A percentile compares a stretch with the other conserved stretches of the same genome.
Conservation (phyloP, 2,329 filamentous ascomycete species). For the Microsporum audouinii region DNA sequence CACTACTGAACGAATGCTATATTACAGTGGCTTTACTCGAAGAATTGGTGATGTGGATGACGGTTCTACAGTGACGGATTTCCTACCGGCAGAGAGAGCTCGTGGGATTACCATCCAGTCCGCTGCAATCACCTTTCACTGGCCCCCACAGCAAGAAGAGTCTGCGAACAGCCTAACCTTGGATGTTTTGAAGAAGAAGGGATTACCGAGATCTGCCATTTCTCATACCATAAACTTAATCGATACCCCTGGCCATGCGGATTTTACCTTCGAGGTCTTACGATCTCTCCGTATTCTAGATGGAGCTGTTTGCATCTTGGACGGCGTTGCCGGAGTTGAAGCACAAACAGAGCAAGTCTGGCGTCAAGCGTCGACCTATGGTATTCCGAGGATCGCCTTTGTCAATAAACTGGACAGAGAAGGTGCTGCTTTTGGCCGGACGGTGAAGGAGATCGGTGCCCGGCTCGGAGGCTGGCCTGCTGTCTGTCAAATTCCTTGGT, state of each 20-base stretch:
- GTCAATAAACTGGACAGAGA: conserved; percentile 80
- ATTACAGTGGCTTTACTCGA: conserved; percentile 80
- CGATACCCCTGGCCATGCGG: conserved; percentile 91
- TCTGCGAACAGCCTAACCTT: conserved; percentile 13
- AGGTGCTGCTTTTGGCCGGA: conserved; percentile 69
- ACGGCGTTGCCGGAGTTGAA: conserved; percentile 87
- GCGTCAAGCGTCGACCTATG: conserved; percentile 75
- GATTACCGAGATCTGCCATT: conserved; percentile 40
- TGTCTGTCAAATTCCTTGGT: conserved; percentile 93
- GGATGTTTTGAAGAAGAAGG: conserved; percentile 22
- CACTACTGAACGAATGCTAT: conserved; percentile 97
- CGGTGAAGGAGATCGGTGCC: conserved; percentile 72
- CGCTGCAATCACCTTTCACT: conserved; percentile 87
- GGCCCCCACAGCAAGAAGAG: conserved; percentile 50
- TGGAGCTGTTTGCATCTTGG: conserved; percentile 83
- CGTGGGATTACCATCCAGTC: conserved; percentile 96
- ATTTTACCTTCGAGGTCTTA: conserved; percentile 94
- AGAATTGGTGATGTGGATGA: conserved; percentile 91
- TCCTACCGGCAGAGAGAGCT: conserved; percentile 80
- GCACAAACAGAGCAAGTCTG: conserved; percentile 96
- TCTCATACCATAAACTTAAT: conserved; percentile 77
- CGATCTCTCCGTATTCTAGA: conserved; percentile 80
- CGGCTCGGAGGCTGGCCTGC: conserved; percentile 75
- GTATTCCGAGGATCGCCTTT: conserved; percentile 70
- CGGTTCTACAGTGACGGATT: conserved; percentile 94